Evolutionary conservation across 2,329 filamentous ascomycete species (phyloP).

Genomic region (Alternaria sp.): DNA sequence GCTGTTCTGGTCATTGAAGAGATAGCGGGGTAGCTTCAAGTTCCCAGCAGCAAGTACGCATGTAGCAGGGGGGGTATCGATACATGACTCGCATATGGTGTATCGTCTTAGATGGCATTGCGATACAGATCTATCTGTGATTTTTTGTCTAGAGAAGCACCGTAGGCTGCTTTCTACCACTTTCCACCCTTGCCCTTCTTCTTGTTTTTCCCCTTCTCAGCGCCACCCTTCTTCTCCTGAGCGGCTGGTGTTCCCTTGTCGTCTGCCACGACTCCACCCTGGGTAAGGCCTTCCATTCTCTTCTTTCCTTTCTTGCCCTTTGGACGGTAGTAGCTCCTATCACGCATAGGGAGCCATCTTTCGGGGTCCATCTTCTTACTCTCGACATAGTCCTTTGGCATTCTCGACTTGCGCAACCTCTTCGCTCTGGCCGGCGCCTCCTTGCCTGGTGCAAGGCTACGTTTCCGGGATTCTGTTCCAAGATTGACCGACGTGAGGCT

Average conservation of each 20-base stretch:
- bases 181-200: slow-evolving; percentile 47
- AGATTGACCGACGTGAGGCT: slow-evolving; percentile 40
- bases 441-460: slow-evolving; percentile 44
- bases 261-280: slow-evolving; percentile 82
- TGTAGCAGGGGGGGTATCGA: slow-evolving; percentile 4
- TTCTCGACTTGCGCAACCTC: slow-evolving; percentile 64
- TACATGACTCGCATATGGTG: slow-evolving; percentile 1
- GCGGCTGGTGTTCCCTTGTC: slow-evolving; percentile 53
- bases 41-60: background rate
- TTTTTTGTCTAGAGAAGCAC: background rate
- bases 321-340: slow-evolving; percentile 85
- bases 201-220: slow-evolving; percentile 44
- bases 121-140: background rate
- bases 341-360: slow-evolving; percentile 88
- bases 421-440: slow-evolving; percentile 60
- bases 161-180: slow-evolving; percentile 21
- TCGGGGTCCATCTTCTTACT: slow-evolving; percentile 86
- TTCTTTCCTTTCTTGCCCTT: slow-evolving; percentile 93
- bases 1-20: background rate
- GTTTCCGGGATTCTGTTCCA: slow-evolving; percentile 48
- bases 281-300: slow-evolving; percentile 72
- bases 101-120: background rate
- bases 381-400: slow-evolving; percentile 77
- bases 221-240: slow-evolving; percentile 41
- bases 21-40: slow-evolving; percentile 12